phyloP scores from a whole-genome alignment of 345 rosid genomes.

The Aegle marmelos region DNA sequence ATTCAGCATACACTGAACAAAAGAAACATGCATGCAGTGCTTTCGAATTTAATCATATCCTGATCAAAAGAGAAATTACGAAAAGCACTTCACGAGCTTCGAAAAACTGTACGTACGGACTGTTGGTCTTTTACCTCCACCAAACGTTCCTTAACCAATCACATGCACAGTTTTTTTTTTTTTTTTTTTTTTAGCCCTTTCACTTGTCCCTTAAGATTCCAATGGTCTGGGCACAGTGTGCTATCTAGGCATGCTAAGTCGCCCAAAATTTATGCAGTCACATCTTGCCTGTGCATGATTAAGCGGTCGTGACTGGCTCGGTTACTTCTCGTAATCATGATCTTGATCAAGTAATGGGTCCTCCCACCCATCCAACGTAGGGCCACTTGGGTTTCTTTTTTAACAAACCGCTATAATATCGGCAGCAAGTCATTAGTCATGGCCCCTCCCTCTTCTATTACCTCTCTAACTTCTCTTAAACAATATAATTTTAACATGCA shows the following conservation, averaged over 20 bases:
- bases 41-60: no score
- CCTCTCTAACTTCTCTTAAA: neutral
- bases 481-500: conserved; percentile 5
- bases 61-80: neutral
- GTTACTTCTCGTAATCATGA: neutral
- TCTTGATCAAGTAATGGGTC: conserved; percentile 13
- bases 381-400: conserved; percentile 19
- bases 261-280: neutral
- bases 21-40: no score
- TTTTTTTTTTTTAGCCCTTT: no score
- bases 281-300: neutral
- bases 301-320: conserved; percentile 20
- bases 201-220: conserved; percentile 7
- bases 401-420: conserved; percentile 12
- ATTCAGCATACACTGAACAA: no score
- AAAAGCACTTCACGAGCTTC: neutral
- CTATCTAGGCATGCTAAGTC: no score
- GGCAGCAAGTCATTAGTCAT: neutral
- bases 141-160: conserved; percentile 11
- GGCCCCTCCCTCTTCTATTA: neutral
- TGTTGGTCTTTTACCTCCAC: neutral
- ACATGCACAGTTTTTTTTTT: neutral
- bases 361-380: neutral
- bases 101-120: neutral
- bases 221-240: neutral